Base-by-base conservation (phyloP, 495 filamentous ascomycete genomes). In the Penicilliopsis zonata region DNA sequence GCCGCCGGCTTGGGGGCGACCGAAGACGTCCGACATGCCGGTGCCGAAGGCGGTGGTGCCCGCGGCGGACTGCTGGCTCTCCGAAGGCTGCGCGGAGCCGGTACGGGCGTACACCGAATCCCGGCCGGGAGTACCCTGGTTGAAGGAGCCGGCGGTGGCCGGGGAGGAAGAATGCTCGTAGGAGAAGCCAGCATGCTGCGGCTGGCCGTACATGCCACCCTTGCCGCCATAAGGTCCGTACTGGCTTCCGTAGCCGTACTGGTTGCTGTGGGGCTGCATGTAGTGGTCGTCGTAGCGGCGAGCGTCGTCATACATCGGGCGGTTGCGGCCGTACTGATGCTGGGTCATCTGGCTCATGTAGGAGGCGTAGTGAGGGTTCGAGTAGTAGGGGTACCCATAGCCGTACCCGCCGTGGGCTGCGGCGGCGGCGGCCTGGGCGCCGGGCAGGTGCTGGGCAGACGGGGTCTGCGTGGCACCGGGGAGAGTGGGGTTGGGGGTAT, bases 121-220 rank as follows among this genome's bases (percentile, higher is more conserved):
- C 22, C 80, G 72, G 22, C 76, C 72, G 22, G 50, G 71, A 31
- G 77, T 67, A 24, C 39, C 47, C 48, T 80, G 78, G 34, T 75
- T 80, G 53, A 90, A 93, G 28, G 67, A 68, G 21, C 66, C 75
- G 17, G 68, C 71, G 30, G 72, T 76, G 9, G 76, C 83, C 12
- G 84, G 83, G 10, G 85, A 88, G 13, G 80, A 76, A 13, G 70
- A 64, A 47, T 92, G 70, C 9, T 87, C 85, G 49, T 84, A 88
- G 4, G 81, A 78, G 55, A 90, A 94, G n/a, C n/a, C n/a, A 31
- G 57, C 64, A 41, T 76, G 78, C 41, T 82, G 79, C 16, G 77
- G 77, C 53, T 84, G 82, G 36, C 74, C 76, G 46, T 94, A 93
- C 61, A 86, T 74, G 27, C 74, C 78, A 34, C 63, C 76, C 62